Conservation (phyloP, 2,329 filamentous ascomycete genomes). For the Knufia fluminis region DNA sequence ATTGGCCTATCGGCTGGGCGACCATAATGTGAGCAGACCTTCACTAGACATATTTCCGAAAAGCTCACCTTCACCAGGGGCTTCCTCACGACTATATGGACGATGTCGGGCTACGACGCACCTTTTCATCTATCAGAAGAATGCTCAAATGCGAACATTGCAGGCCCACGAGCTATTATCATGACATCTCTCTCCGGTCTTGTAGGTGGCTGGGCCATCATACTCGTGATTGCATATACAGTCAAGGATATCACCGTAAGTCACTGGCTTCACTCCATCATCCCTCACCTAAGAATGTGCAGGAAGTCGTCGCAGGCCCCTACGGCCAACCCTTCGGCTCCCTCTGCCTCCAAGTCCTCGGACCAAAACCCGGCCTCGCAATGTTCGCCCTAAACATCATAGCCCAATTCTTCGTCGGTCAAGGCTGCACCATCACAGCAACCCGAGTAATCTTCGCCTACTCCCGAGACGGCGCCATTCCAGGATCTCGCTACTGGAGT, state of each 20-base stretch:
- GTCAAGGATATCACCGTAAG: slow-evolving; percentile 23
- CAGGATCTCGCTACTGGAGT: slow-evolving; percentile 24
- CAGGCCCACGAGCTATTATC: slow-evolving; percentile 27
- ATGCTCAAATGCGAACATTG: slow-evolving; percentile 28
- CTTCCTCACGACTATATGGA: slow-evolving; percentile 35
- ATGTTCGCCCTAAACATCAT: slow-evolving; percentile 27
- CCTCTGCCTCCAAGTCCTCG: slow-evolving; percentile 27
- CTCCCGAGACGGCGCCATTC: slow-evolving; percentile 25
- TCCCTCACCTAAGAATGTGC: neutral
- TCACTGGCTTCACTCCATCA: neutral
- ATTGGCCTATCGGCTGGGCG: slow-evolving; percentile 26
- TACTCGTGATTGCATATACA: slow-evolving; percentile 27
- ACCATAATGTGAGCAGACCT: neutral
- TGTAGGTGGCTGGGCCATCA: slow-evolving; percentile 24
- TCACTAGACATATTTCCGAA: too few species aligned
- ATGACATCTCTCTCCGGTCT: slow-evolving; percentile 26
- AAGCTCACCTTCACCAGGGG: slow-evolving; percentile 27
- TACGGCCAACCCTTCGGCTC: slow-evolving; percentile 28
- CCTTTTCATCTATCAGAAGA: slow-evolving; percentile 29
- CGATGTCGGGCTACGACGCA: slow-evolving; percentile 26
- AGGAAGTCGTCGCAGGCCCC: slow-evolving; percentile 23
- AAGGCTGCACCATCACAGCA: slow-evolving; percentile 26
- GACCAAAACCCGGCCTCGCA: slow-evolving; percentile 25
- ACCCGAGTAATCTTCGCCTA: slow-evolving; percentile 26
- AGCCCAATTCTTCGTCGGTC: slow-evolving; percentile 26